Evolutionary conservation across 495 filamentous ascomycete genomes (phyloP), one percentile per base, ranked within the genome.

Genomic region (Xylaria acuta): DNA sequence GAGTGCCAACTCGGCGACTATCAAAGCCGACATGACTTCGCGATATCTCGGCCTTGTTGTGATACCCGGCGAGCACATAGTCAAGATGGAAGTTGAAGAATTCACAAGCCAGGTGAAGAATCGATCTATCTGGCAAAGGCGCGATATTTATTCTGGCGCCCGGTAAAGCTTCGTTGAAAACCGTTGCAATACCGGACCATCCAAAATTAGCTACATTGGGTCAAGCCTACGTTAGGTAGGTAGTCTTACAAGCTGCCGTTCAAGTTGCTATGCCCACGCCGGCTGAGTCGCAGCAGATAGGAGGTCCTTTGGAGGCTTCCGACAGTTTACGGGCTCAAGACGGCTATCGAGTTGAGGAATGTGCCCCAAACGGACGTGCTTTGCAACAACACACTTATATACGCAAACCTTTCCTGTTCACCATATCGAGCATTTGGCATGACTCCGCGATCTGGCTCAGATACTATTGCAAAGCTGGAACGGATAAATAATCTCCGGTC

Each of bases 1-100:
- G 41, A 30, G 18, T 45, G 80, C 83, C 38, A 71, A 67, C 58
- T 75, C 80, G 69, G 74, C 76, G 67, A 77, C 78, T 27, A 70
- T 93, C 25, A 90, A 86, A 69, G 76, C 92, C 72, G 87, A 92
- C 75, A 92, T 97, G 90, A 92, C 89, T 18, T 93, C 91, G 73
- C 89, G 96, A 36, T 94, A 93, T 76, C 89, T 99, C 54, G 96
- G 96, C 0, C 84, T 98, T 9, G 91, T 99, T 41, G 95, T 97
- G 9, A 89, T 98, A 11, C 96, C 97, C 1, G 95, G 97, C 18
- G 83, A 92, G 73, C 86, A 94, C 76, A 93, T 99, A 72, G 90
- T 86, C 72, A 94, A 90, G 83, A 95, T 99, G 73, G 95, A 98
- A 82, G 86, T 93, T 43, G 94, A 98, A 80, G 92, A 94, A 75